Base-by-base conservation (phyloP, 805 yeast species). In the Wickerhamomyces mucosus region DNA sequence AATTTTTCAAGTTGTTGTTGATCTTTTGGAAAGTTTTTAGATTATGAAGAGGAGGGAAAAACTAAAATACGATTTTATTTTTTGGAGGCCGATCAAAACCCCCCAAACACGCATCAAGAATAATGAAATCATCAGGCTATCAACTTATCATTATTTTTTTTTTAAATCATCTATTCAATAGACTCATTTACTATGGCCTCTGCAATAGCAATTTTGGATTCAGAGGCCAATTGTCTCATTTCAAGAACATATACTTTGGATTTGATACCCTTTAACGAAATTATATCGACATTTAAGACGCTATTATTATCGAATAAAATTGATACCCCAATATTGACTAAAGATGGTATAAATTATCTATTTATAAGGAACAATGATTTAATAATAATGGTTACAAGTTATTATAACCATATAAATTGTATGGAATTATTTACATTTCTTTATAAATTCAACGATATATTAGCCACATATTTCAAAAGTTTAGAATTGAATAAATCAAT, bases 121-220 rank as follows among this genome's bases (percentile, higher is more conserved):
- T n/a, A n/a, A n/a, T n/a, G n/a, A n/a, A n/a, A n/a, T n/a, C n/a
- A n/a, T n/a, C n/a, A n/a, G n/a, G n/a, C n/a, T n/a, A n/a, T n/a
- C n/a, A n/a, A n/a, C n/a, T n/a, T n/a, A n/a, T n/a, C n/a, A n/a
- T n/a, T n/a, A n/a, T n/a, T n/a, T n/a, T n/a, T n/a, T n/a, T n/a
- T n/a, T n/a, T n/a, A n/a, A n/a, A n/a, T n/a, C n/a, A n/a, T n/a
- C n/a, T n/a, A n/a, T n/a, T n/a, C n/a, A n/a, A n/a, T n/a, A n/a
- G n/a, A n/a, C n/a, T n/a, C n/a, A n/a, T n/a, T n/a, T n/a, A n/a
- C 24, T 14, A 73, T 78, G 83, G 83, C 83, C 23, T 78, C 84
- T 29, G 78, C 78, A 34, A 65, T 80, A 29, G 79, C 73, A 43
- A 74, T 80, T 44, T 64, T 80, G 35, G 85, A 78, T 53, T 66